Evolutionary conservation across 1,284 basidiomycete genomes (phyloP).

Genomic region (Puccinia horiana): DNA sequence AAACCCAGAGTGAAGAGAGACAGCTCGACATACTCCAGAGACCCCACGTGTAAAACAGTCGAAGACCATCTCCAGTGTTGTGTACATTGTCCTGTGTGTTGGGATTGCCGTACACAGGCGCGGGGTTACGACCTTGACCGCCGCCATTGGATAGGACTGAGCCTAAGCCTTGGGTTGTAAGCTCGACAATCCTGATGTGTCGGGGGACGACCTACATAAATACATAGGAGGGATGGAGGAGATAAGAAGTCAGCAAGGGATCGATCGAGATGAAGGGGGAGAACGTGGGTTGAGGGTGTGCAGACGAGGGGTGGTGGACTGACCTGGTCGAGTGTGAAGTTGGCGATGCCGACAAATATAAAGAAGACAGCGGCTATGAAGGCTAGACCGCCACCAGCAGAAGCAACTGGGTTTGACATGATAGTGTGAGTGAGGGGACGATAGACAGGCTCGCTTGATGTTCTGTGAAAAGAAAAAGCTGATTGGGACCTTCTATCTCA

Average conservation of each 20-base stretch:
- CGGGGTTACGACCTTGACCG: neutral
- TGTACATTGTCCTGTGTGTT: neutral
- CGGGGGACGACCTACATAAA: conserved; percentile 24
- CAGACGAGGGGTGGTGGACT: neutral
- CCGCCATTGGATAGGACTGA: neutral
- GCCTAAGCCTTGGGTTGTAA: conserved; percentile 30
- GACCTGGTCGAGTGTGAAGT: conserved; percentile 45
- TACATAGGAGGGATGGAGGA: neutral
- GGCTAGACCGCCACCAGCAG: neutral
- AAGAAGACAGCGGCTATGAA: conserved; percentile 38
- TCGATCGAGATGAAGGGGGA: neutral
- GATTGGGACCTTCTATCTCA: too few relatives aligned
- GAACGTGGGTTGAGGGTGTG: neutral
- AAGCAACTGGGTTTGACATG: conserved; percentile 14
- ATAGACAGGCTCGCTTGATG: neutral
- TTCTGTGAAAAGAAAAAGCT: neutral
- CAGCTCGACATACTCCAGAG: conserved; percentile 26
- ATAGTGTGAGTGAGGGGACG: neutral
- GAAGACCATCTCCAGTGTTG: conserved; percentile 23
- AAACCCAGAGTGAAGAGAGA: neutral
- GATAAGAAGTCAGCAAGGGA: neutral
- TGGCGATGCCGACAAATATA: conserved; percentile 44
- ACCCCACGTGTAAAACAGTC: conserved; percentile 43
- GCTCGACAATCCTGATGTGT: conserved; percentile 21
- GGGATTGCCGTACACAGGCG: conserved; percentile 20